Evolutionary conservation across 331 rosid genomes (phyloP).

Genomic region (Rhamnella rubrinervis): DNA sequence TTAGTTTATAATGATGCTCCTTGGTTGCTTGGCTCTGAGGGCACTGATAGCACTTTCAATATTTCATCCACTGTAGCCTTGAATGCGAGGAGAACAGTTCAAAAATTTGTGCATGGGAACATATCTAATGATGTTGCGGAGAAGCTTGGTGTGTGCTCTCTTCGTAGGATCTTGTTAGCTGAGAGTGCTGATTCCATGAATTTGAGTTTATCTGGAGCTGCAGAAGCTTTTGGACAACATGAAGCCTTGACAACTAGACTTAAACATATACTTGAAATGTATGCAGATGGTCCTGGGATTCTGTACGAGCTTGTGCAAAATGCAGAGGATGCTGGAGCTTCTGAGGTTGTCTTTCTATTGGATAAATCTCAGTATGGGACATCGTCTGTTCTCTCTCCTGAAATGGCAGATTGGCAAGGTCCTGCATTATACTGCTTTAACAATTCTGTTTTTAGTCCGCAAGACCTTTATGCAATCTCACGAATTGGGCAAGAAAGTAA

Average conservation of each 20-base stretch:
- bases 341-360: slow-evolving; percentile 85
- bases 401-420: slow-evolving; percentile 99
- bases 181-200: slow-evolving; percentile 99
- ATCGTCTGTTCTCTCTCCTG: slow-evolving; percentile 96
- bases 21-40: slow-evolving; percentile 88
- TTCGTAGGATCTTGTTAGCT: slow-evolving; percentile 87
- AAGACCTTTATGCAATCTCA: slow-evolving; percentile 98
- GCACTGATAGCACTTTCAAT: slow-evolving; percentile 55
- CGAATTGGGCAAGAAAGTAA: slow-evolving; percentile 99
- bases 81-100: slow-evolving; percentile 65
- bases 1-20: slow-evolving; percentile 98
- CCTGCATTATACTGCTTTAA: slow-evolving; percentile 95
- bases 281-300: slow-evolving; percentile 98
- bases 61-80: slow-evolving; percentile 48
- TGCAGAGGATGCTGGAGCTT: slow-evolving; percentile 99
- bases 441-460: slow-evolving; percentile 86
- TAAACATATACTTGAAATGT: slow-evolving; percentile 98
- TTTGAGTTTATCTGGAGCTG: slow-evolving; percentile 92
- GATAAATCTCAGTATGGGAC: slow-evolving; percentile 95
- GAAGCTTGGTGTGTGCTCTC: slow-evolving; percentile 93
- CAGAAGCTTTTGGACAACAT: slow-evolving; percentile 98
- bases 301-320: slow-evolving; percentile 92
- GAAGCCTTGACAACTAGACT: slow-evolving; percentile 98
- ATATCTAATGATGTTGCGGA: slow-evolving; percentile 95
- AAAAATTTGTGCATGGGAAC: slow-evolving; percentile 94